Base-by-base conservation (phyloP, 768 basidiomycete genomes). In the Lactifluus pinguis region DNA sequence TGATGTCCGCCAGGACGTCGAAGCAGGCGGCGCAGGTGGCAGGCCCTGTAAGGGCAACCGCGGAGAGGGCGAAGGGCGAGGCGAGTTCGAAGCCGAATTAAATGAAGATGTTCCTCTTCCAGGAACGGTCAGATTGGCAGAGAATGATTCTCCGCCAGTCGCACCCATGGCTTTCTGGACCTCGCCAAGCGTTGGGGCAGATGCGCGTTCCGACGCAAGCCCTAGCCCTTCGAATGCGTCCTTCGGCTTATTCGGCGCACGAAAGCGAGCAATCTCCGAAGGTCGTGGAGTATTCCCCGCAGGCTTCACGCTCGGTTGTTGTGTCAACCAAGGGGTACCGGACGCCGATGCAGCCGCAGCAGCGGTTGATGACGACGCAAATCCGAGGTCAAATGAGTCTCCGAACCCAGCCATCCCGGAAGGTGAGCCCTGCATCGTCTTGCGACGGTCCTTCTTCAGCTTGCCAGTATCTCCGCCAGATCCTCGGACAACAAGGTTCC, bases 201-300 rank as follows among this genome's bases (percentile, higher is more conserved):
- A 75, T 53, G 75, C 76, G 25, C 74, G 76, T 30, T 72, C 67
- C n/a, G 77, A 71, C 32, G 72, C 70, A 21, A 87, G 69, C 8
- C 83, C 88, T 49, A 92, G 73, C 11, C 86, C 89, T 39, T 88
- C 87, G 63, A 92, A 92, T 5, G 90, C 91, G 68, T 92, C 90
- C 65, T 80, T 86, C 19, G 77, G 50, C 17, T 57, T 66, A 60
- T 48, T 65, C 34, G 59, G 65, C 44, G 49, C 55, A 29, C 49
- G 47, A 42, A 51, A 49, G 51, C 52, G 59, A 34, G 34, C 39
- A n/a, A 59, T 52, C 48, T 62, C 64, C 50, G 15, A 38, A 44
- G 59, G 25, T 4, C 57, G 61, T 7, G 34, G 49, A 14, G 61
- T 30, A 47, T 49, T 50, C 19, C 8, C 34, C 21, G 61, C 25